Conservation (phyloP, 306 rosid genomes). For the Alnus glutinosa region DNA sequence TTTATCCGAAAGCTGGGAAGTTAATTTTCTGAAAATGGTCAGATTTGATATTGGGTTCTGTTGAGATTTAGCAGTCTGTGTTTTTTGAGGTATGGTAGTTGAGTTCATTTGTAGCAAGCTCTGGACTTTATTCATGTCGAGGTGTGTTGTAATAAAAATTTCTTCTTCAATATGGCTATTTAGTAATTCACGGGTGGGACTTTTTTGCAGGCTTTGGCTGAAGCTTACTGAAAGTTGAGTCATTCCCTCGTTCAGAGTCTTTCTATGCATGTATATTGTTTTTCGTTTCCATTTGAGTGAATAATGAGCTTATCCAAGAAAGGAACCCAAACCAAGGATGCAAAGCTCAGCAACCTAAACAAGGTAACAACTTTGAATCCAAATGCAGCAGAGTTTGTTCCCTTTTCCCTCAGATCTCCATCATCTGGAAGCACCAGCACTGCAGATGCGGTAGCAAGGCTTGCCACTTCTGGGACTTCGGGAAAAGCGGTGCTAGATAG, state of each 20-base stretch:
- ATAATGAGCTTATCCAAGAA: constrained; percentile 87
- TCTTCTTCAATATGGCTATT: constrained; percentile 8
- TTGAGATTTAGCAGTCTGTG: constrained; percentile 5
- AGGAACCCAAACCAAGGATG: constrained; percentile 46
- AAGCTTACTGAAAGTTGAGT: constrained; percentile 40
- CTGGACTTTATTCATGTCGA: constrained; percentile 1
- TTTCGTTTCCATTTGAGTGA: constrained; percentile 39
- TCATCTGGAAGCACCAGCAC: constrained; percentile 64
- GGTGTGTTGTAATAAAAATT: neutral
- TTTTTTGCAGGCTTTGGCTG: constrained; percentile 86
- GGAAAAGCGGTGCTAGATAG: constrained; percentile 87
- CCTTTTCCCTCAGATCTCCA: constrained; percentile 71
- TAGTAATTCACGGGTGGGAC: constrained; percentile 14
- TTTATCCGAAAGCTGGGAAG: neutral
- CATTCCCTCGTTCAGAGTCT: constrained; percentile 1
- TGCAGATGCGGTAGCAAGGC: constrained; percentile 46
- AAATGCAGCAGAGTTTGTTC: constrained; percentile 95
- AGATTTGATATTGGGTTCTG: constrained; percentile 2
- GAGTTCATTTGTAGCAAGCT: constrained; percentile 7
- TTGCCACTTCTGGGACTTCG: constrained; percentile 54
- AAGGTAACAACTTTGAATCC: constrained; percentile 76
- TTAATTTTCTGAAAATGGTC: constrained; percentile 2
- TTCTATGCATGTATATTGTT: constrained; percentile 12
- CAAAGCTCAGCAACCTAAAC: constrained; percentile 48
- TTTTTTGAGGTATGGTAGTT: neutral